phyloP scores from a whole-genome alignment of 2,329 filamentous ascomycete genomes.

The Ascochyta clinopodiicola region DNA sequence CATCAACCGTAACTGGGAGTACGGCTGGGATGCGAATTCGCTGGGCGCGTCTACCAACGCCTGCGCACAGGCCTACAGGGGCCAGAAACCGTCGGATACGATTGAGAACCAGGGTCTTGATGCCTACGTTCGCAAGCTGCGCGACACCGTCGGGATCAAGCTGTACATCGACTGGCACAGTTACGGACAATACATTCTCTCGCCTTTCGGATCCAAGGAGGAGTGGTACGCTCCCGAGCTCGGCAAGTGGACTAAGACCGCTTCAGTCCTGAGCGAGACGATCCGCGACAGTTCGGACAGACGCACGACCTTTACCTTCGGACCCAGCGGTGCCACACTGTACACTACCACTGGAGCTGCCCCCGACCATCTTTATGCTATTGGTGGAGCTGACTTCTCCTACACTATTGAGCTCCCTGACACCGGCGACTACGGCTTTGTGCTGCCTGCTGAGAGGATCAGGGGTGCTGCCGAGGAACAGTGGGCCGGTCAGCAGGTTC shows the following conservation, averaged over 20 bases:
- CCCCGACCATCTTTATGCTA: constrained; percentile 52
- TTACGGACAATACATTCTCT: constrained; percentile 66
- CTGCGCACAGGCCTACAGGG: constrained; percentile 41
- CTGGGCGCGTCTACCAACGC: constrained; percentile 39
- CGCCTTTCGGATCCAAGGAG: constrained; percentile 65
- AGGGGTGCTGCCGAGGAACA: constrained; percentile 54
- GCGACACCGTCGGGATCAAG: constrained; percentile 57
- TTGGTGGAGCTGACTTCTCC: constrained; percentile 50
- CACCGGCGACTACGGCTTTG: constrained; percentile 56
- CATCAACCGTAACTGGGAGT: constrained; percentile 46
- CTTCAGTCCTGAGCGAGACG: constrained; percentile 54
- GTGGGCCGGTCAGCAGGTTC: constrained; percentile 48
- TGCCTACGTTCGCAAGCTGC: constrained; percentile 53
- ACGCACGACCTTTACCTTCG: constrained; percentile 49
- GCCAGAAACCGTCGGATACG: constrained; percentile 34
- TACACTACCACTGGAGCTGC: constrained; percentile 60
- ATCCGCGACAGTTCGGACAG: constrained; percentile 54
- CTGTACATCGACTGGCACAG: constrained; percentile 70
- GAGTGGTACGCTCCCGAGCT: constrained; percentile 55
- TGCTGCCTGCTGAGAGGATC: constrained; percentile 58
- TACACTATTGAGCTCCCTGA: constrained; percentile 58
- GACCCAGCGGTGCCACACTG: constrained; percentile 64
- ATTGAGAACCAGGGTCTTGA: constrained; percentile 50
- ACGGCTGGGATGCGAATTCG: constrained; percentile 36
- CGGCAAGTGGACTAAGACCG: constrained; percentile 58